phyloP scores from a whole-genome alignment of 495 filamentous ascomycete genomes.

The Tuber microsphaerosporum region DNA sequence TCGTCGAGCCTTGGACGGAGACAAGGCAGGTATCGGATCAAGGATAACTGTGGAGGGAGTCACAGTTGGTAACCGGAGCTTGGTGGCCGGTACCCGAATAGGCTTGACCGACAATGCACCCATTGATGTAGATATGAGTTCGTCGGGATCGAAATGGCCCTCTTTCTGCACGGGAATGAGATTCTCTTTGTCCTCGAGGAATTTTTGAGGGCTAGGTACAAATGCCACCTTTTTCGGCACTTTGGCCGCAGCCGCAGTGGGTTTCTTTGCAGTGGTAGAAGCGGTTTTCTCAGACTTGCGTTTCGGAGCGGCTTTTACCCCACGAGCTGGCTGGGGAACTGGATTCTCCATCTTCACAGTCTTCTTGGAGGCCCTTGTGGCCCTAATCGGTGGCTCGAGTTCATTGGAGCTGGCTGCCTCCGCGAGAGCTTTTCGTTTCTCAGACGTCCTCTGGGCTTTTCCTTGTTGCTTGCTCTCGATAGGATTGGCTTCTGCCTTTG shows the following conservation, averaged over 20 bases:
- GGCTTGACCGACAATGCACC: conserved; percentile 38
- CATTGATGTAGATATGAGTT: conserved; percentile 39
- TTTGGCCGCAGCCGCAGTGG: conserved; percentile 4
- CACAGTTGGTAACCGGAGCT: conserved; percentile 26
- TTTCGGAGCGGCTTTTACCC: conserved; percentile 28
- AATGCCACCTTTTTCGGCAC: conserved; percentile 28
- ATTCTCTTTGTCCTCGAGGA: conserved; percentile 37
- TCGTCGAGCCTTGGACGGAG: conserved; percentile 35
- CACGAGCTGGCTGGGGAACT: background rate
- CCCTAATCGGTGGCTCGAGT: background rate
- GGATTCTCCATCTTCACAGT: background rate
- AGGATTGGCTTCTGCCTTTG: conserved; percentile 27
- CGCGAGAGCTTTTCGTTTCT: conserved; percentile 13
- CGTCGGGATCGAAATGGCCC: conserved; percentile 29
- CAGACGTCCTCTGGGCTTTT: conserved; percentile 5
- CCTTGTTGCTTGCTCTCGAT: conserved; percentile 8
- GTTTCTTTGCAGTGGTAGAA: conserved; percentile 12
- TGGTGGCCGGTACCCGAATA: conserved; percentile 27
- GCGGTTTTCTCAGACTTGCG: conserved; percentile 26
- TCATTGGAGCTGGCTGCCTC: background rate
- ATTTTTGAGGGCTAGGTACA: conserved; percentile 1
- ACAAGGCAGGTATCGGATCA: conserved; percentile 34
- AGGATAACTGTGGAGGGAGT: conserved; percentile 15
- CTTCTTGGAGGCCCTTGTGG: conserved; percentile 12
- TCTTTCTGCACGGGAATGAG: conserved; percentile 14